phyloP scores from a whole-genome alignment of 306 rosid genomes.

The Vigna mungo region DNA sequence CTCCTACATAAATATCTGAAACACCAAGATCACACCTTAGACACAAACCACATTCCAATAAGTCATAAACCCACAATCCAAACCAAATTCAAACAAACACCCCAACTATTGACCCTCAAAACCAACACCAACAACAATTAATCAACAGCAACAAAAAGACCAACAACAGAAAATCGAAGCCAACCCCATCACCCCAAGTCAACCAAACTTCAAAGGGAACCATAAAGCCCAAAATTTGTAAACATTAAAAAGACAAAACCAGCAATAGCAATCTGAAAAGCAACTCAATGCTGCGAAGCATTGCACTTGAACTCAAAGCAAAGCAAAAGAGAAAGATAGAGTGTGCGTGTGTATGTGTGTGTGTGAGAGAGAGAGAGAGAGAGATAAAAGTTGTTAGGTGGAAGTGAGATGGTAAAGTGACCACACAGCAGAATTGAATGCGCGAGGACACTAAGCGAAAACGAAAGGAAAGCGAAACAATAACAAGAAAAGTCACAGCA shows the following conservation, averaged over 20 bases:
- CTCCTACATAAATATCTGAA: slow-evolving; percentile 42
- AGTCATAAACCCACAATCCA: slow-evolving; percentile 35
- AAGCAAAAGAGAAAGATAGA: slow-evolving; percentile 50
- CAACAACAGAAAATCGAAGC: slow-evolving; percentile 18
- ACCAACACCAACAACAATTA: slow-evolving; percentile 10
- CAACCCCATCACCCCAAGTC: slow-evolving; percentile 37
- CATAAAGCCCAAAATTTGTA: background rate
- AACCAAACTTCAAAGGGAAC: background rate
- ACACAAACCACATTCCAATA: slow-evolving; percentile 33
- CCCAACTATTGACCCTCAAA: slow-evolving; percentile 29
- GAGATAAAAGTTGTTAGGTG: slow-evolving; percentile 57
- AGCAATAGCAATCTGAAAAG: background rate
- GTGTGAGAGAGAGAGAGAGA: background rate
- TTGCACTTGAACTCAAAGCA: slow-evolving; percentile 67
- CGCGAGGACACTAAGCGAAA: slow-evolving; percentile 39
- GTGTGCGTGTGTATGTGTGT: background rate
- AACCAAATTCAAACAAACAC: slow-evolving; percentile 45
- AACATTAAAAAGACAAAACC: background rate
- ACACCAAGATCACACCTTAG: slow-evolving; percentile 41
- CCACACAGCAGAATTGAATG: slow-evolving; percentile 56
- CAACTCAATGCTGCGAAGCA: slow-evolving; percentile 55
- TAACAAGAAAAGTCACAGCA: slow-evolving; percentile 37
- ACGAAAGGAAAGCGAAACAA: slow-evolving; percentile 56
- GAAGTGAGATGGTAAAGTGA: slow-evolving; percentile 60
- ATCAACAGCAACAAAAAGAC: background rate